A percentile compares a stretch with the other conserved stretches of the same genome.
Conservation (phyloP, 1,139 yeast genomes). For the Eremothecium sinecaudum region DNA sequence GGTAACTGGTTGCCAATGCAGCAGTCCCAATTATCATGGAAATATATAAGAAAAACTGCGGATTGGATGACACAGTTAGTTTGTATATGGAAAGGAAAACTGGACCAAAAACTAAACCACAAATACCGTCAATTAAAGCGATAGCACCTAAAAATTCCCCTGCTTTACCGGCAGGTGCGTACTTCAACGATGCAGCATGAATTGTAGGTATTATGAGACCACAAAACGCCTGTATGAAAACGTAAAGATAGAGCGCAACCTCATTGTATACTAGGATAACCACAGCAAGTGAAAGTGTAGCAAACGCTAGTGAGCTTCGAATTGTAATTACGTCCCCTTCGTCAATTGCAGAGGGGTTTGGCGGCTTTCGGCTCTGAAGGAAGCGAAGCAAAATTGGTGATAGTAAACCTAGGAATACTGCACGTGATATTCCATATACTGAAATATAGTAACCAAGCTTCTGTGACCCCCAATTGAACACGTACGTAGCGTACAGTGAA, state of each 20-base stretch:
- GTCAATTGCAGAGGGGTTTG: conserved; percentile 37
- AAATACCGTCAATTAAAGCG: conserved; percentile 38
- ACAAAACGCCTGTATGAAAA: conserved; percentile 34
- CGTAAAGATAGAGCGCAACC: conserved; percentile 13
- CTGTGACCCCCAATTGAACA: conserved; percentile 50
- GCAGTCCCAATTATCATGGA: conserved; percentile 15
- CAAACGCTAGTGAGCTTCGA: conserved; percentile 34
- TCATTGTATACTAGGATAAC: conserved; percentile 25
- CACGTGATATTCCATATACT: conserved; percentile 40
- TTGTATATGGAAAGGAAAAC: conserved; percentile 36
- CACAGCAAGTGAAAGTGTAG: conserved; percentile 37
- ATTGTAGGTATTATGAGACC: conserved; percentile 38
- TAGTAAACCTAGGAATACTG: conserved; percentile 35
- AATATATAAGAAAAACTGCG: conserved; percentile 25
- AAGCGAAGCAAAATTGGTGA: conserved; percentile 37
- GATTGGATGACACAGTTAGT: conserved; percentile 28
- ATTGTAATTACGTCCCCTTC: conserved; percentile 43
- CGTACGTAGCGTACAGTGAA: conserved; percentile 49
- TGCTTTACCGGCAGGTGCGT: conserved; percentile 37
- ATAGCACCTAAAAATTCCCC: conserved; percentile 50
- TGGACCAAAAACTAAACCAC: conserved; percentile 36
- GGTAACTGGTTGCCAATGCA: too few species aligned
- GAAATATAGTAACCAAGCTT: conserved; percentile 55
- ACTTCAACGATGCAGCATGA: conserved; percentile 40
- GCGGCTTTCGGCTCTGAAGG: conserved; percentile 29